Percentiles rank a stretch among this genome's conserved stretches.
Conservation (phyloP, 1,284 basidiomycete species). For the Apiotrichum domesticum region DNA sequence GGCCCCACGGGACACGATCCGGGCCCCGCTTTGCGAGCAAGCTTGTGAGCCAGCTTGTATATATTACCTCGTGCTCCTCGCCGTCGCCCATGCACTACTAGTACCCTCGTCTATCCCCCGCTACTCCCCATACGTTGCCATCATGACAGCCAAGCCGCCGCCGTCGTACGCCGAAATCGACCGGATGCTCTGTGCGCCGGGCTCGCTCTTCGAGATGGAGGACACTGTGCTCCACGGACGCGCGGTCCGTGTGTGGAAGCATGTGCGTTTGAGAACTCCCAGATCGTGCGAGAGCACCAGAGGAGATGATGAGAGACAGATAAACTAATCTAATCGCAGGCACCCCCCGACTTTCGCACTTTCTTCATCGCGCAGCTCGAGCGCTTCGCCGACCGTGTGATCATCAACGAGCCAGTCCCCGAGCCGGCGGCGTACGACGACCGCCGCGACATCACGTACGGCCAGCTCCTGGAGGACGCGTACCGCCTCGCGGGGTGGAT, state of each 20-base stretch:
- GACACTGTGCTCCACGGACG: slow-evolving; percentile 24
- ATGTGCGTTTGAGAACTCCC: slow-evolving; percentile 20
- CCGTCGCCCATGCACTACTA: too few species aligned
- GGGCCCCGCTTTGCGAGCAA: too few species aligned
- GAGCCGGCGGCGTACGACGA: slow-evolving; percentile 6
- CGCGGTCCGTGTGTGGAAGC: slow-evolving; percentile 31
- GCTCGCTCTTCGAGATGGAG: slow-evolving; percentile 37
- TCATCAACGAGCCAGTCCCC: slow-evolving; percentile 21
- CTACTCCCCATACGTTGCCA: neutral
- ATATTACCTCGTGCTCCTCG: neutral
- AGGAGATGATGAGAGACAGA: neutral
- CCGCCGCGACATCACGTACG: slow-evolving; percentile 25
- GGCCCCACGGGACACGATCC: too few species aligned
- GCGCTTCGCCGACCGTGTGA: slow-evolving; percentile 21
- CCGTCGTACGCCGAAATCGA: neutral
- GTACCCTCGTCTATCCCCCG: too few species aligned
- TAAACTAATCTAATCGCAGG: slow-evolving; percentile 13
- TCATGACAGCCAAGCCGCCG: neutral
- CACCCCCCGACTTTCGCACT: slow-evolving; percentile 30
- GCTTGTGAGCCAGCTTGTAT: neutral
- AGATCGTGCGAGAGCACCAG: neutral
- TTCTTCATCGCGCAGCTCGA: slow-evolving; percentile 24
- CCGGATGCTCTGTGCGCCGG: slow-evolving; percentile 16
- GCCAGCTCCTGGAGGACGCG: slow-evolving; percentile 21
- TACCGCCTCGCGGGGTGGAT: slow-evolving; percentile 30